Base-by-base conservation (phyloP, 495 filamentous ascomycete species). In the Penicillium riverlandense region DNA sequence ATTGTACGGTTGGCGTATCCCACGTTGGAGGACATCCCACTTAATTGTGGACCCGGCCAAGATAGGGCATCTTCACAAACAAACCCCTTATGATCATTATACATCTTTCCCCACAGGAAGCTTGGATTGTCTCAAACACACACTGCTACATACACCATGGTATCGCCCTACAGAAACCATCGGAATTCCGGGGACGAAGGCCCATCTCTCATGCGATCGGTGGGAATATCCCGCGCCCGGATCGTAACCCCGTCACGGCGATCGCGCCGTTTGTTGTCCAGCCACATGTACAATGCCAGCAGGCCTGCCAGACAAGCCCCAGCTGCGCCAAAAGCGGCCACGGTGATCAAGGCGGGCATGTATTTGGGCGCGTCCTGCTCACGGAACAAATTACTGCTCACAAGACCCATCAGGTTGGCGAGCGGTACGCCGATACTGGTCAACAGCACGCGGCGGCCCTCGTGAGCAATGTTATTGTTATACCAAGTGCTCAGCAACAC, bases 341-440 rank as follows among this genome's bases (percentile, higher is more conserved):
- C 85, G 0, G 84, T 89, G 37, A 81, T 75, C 41, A 89, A 61
- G 1, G 86, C 85, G 0, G 85, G 84, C 30, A 82, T 71, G 46
- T 91, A 90, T 48, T 86, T 82, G 0, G 86, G 86, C 11, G 76
- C 74, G 49, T 88, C 83, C 48, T 83, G 59, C 10, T 66, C 65
- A n/a, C 76, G 77, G 67, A 91, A 91, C 50, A 88, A 81, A 51
- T 90, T 87, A 40, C 75, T 80, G 11, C 71, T 70, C 2, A 90
- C 84, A 4, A 91, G 59, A 11, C 86, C 86, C 85, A 89, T 89
- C n/a, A 89, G 64, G 38, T 90, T 90, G 2, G 85, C 85, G 7
- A 88, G 58, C 0, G 86, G 85, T 0, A 90, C 85, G 4, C 81
- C 84, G 30, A 90, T 71, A 41, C 80, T 83, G 0, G 85, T 89